phyloP scores from a whole-genome alignment of 2,329 filamentous ascomycete species.

The Pseudopyricularia javanii region DNA sequence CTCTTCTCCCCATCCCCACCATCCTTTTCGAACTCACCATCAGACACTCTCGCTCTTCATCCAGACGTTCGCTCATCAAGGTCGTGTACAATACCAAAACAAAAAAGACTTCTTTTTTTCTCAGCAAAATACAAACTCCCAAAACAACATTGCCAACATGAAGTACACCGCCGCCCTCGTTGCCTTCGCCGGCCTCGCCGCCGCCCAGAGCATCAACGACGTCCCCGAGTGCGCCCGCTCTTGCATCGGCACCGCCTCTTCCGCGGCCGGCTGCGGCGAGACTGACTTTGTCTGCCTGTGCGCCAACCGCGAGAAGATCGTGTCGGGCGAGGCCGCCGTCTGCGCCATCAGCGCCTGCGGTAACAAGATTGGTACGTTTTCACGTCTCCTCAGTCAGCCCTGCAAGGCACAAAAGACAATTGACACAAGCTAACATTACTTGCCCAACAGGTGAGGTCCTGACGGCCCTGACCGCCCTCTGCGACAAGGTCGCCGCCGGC shows the following conservation, averaged over 20 bases:
- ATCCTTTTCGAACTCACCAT: no score
- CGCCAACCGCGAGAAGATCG: slow-evolving; percentile 9
- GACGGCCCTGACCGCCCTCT: slow-evolving; percentile 44
- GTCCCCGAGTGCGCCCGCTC: slow-evolving; percentile 12
- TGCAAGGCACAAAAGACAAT: slow-evolving; percentile 1
- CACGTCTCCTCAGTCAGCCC: neutral
- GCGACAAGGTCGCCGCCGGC: slow-evolving; percentile 33
- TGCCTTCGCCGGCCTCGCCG: slow-evolving; percentile 7
- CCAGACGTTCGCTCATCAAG: neutral
- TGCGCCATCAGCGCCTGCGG: slow-evolving; percentile 12
- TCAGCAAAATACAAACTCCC: neutral
- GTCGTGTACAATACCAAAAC: neutral
- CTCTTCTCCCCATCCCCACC: no score
- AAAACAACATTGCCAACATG: slow-evolving; percentile 10
- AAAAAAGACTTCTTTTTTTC: neutral
- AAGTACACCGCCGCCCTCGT: slow-evolving; percentile 12
- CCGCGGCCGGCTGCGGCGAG: slow-evolving; percentile 7
- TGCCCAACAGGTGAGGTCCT: slow-evolving; percentile 10
- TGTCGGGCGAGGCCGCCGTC: slow-evolving; percentile 8
- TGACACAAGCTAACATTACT: neutral
- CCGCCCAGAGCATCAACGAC: slow-evolving; percentile 11
- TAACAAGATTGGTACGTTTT: slow-evolving; percentile 9
- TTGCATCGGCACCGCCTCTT: slow-evolving; percentile 11
- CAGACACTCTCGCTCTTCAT: no score
- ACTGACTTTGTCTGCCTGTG: slow-evolving; percentile 13